These are phyloP conservation scores for Neonectria sp. DNA, from an alignment of 2,329 filamentous ascomycete species.

Conservation along the genomic window DNA sequence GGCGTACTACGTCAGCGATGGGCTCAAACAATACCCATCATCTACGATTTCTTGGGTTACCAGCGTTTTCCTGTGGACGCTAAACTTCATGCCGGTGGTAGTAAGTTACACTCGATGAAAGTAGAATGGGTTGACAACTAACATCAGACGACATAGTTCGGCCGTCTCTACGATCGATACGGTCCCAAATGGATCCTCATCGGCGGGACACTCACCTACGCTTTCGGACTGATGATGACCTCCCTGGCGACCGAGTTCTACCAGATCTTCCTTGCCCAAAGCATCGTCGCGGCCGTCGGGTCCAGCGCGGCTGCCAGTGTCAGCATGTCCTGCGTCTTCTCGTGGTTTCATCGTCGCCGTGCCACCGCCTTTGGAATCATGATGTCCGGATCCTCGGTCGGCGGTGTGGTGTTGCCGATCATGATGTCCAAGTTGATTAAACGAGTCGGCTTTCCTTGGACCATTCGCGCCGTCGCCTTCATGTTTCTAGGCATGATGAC, in stretches of 20 bases:
- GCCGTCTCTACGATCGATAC: slow-evolving; percentile 73
- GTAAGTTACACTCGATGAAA: neutral
- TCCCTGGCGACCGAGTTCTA: slow-evolving; percentile 62
- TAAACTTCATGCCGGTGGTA: slow-evolving; percentile 58
- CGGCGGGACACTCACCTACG: slow-evolving; percentile 67
- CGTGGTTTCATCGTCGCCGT: slow-evolving; percentile 55
- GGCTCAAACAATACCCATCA: slow-evolving; percentile 58
- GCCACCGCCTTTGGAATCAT: slow-evolving; percentile 53
- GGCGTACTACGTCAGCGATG: neutral
- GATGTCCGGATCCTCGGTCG: slow-evolving; percentile 54
- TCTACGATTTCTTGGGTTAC: slow-evolving; percentile 75
- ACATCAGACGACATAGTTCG: slow-evolving; percentile 46
- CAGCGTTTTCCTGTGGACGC: slow-evolving; percentile 65
- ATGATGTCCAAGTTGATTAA: slow-evolving; percentile 55
- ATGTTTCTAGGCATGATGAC: slow-evolving; percentile 53
- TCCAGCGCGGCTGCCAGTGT: slow-evolving; percentile 55
- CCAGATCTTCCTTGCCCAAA: slow-evolving; percentile 57
- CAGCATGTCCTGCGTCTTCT: slow-evolving; percentile 49
- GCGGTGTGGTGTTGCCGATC: slow-evolving; percentile 59
- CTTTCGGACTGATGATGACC: slow-evolving; percentile 76
- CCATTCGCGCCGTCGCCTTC: slow-evolving; percentile 57
- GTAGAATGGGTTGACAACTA: neutral
- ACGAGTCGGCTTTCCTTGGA: slow-evolving; percentile 56
- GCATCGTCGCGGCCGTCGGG: slow-evolving; percentile 40
- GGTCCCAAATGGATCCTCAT: slow-evolving; percentile 71